A percentile compares a stretch with the other conserved stretches of the same genome.
phyloP scores from a whole-genome alignment of 2,329 filamentous ascomycete genomes.

The Cladophialophora bantiana region DNA sequence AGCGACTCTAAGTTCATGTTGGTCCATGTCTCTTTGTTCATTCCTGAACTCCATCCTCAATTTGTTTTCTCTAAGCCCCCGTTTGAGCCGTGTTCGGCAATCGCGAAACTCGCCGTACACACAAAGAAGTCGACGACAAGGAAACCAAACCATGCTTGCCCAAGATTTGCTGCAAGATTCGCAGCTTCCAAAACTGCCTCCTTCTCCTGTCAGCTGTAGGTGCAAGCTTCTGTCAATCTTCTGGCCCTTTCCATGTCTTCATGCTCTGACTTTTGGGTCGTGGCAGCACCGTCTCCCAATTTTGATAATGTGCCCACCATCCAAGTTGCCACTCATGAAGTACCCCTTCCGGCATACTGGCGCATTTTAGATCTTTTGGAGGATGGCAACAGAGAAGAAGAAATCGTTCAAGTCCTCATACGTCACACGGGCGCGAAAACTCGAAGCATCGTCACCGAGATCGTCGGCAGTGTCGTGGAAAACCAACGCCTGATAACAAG shows the following conservation, averaged over 20 bases:
- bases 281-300: slow-evolving; percentile 30
- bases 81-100: slow-evolving; percentile 7
- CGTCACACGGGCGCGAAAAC: slow-evolving; percentile 24
- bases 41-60: not conserved
- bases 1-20: not conserved
- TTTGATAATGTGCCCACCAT: slow-evolving; percentile 34
- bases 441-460: slow-evolving; percentile 19
- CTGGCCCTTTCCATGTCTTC: slow-evolving; percentile 15
- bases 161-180: not conserved
- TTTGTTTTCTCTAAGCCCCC: not conserved
- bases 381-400: slow-evolving; percentile 23
- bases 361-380: slow-evolving; percentile 24
- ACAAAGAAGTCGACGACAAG: slow-evolving; percentile 17
- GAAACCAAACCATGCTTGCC: not conserved
- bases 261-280: slow-evolving; percentile 25
- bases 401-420: slow-evolving; percentile 24
- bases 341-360: slow-evolving; percentile 35
- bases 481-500: slow-evolving; percentile 29
- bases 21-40: not conserved
- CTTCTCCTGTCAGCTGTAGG: slow-evolving; percentile 10
- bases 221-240: not conserved
- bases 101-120: not conserved
- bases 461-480: slow-evolving; percentile 27
- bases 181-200: not conserved
- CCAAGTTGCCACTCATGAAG: slow-evolving; percentile 26